A percentile compares a stretch with the other conserved stretches of the same genome.
Conservation (phyloP, 192 early-diverging fungal species). For the Glomus cerebriforme region DNA sequence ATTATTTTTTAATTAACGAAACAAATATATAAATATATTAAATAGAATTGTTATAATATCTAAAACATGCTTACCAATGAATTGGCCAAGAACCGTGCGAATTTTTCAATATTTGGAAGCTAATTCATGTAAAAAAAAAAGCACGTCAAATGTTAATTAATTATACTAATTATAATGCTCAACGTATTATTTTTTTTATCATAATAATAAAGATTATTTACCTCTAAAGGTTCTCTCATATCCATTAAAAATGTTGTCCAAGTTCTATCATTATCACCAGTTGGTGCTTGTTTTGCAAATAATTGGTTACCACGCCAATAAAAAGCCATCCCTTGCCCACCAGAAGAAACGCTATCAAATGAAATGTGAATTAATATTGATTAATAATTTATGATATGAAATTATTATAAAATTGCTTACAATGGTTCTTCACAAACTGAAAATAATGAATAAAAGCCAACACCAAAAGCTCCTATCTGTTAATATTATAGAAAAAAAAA, state of each 20-base stretch:
- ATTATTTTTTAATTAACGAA: constrained; percentile 45
- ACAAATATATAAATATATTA: not conserved
- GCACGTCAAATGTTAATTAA: not conserved
- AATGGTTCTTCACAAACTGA: constrained; percentile 90
- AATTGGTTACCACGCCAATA: constrained; percentile 88
- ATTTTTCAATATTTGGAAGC: constrained; percentile 59
- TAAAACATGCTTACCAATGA: constrained; percentile 52
- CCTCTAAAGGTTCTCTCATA: constrained; percentile 66
- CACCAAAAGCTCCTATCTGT: constrained; percentile 79
- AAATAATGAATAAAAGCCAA: constrained; percentile 88
- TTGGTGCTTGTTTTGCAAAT: constrained; percentile 69
- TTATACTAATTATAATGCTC: too few species aligned
- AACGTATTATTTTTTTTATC: too few species aligned
- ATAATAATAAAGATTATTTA: constrained; percentile 33
- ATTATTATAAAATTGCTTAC: constrained; percentile 38
- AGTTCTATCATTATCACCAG: constrained; percentile 50
- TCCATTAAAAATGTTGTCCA: constrained; percentile 81
- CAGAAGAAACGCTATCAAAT: constrained; percentile 63
- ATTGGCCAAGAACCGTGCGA: constrained; percentile 65
- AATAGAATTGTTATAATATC: too few species aligned
- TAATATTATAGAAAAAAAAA: too few species aligned
- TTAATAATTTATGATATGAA: not conserved
- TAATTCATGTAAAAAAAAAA: not conserved
- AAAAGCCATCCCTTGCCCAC: constrained; percentile 81
- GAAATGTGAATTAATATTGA: not conserved